Conservation (phyloP, 169 alveolate species). For the Blepharisma undulans region DNA sequence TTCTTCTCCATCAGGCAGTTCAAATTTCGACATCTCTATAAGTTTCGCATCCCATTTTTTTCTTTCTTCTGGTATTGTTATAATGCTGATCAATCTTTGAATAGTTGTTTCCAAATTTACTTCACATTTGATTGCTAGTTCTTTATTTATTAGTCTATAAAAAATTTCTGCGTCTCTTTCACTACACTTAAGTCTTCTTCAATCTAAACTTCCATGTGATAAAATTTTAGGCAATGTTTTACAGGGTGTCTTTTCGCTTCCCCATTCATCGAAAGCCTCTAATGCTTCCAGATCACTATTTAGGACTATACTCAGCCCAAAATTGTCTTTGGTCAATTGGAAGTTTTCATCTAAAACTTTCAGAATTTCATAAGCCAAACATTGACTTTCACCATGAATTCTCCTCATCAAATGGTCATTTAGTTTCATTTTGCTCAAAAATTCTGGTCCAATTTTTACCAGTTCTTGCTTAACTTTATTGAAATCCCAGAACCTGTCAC, state of each 20-base stretch:
- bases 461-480: background rate
- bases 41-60: slow-evolving; percentile 21
- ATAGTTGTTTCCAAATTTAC: background rate
- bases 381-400: background rate
- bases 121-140: background rate
- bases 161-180: background rate
- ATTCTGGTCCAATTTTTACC: background rate
- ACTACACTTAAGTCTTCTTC: background rate
- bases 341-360: background rate
- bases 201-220: background rate
- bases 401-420: slow-evolving; percentile 22
- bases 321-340: background rate
- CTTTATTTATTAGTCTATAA: slow-evolving; percentile 2
- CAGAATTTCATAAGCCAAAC: background rate
- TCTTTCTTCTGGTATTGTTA: slow-evolving; percentile 2
- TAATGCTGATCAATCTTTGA: background rate
- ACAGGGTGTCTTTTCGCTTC: background rate
- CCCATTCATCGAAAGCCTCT: slow-evolving; percentile 3
- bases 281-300: slow-evolving; percentile 4
- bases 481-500: slow-evolving; percentile 9
- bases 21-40: background rate
- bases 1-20: background rate
- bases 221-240: background rate
- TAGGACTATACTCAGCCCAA: background rate
- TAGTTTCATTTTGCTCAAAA: background rate